Base-by-base conservation (phyloP, 2,329 filamentous ascomycete genomes). In the Fusarium sp. region DNA sequence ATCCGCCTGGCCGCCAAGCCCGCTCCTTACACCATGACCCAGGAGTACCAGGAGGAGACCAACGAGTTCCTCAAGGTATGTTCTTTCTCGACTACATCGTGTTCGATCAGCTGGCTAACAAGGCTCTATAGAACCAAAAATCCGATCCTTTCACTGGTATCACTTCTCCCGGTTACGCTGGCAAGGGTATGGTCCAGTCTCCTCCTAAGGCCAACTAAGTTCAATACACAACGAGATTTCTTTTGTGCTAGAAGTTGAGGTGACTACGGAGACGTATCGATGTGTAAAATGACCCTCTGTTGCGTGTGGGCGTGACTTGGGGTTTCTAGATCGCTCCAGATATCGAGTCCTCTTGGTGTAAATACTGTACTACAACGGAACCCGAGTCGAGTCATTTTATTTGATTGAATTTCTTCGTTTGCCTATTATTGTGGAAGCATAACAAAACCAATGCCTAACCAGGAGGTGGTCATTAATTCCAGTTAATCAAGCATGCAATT, bases 1-100 rank as follows among this genome's bases (percentile, higher is more conserved):
- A 87, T 92, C 79, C 92, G 94, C 76, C 72, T 86, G 72, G 90
- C 92, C 79, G 93, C 92, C 76, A 86, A 88, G 78, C 87, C 88
- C 63, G 77, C 87, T 68, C 96, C 96, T 72, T 84, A 85, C 80
- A 97, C 95, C 76, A 97, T 99, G 94, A 95, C 86, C 84, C 92
- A 93, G 87, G 96, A 99, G 83, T 98, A 92, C 89, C 93, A 99
- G 85, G 94, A 98, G 85, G 91, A 91, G 74, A 87, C 90, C 73
- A 97, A 99, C 83, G 96, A 97, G 85, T 96, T 92, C 82, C 86
- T 97, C 81, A 94, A 90, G 88, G 95, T 97, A 84, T 48, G 70
- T 62, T 35, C 6, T 45, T 19, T 32, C 19, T 3, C 23, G 19
- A 20, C 22, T 17, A 35, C n/a, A 6, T 53, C 22, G 19, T 35